Base-by-base conservation (phyloP, 2,329 filamentous ascomycete species). In the Fusarium sp. region DNA sequence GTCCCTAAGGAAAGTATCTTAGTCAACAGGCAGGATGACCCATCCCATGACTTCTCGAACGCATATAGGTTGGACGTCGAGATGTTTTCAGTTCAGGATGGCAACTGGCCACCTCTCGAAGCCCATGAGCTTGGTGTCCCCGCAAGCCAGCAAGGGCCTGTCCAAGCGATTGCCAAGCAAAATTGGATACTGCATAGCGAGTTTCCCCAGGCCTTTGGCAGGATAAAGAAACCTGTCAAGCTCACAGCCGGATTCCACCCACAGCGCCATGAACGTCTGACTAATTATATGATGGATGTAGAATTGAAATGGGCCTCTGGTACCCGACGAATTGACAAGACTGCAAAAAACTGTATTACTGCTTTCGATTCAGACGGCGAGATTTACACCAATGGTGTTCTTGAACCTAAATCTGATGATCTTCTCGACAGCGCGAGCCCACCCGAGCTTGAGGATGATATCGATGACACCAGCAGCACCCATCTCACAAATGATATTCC, bases 31-130 rank as follows among this genome's bases (percentile, higher is more conserved):
- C 81, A 82, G 54, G 85, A 87, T 52, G 84, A 86, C 29, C 79
- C 80, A 37, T 80, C 82, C 10, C 86, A 86, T 72, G 84, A 84
- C 66, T 78, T 88, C 42, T 85, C 84, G 35, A 83, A 87, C 55
- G 79, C 80, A 27, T 90, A 90, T 76, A 80, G 83, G 63, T 77
- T 90, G 19, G 79, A 82, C 25, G 79, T 89, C 42, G 87, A 90
- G 73, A 78, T 90, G 21, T 86, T 87, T 73, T 85, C 87, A 14
- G 84, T 84, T 10, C 84, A 84, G 48, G 83, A 84, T 60, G 79
- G 81, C 16, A 80, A 80, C 41, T 90, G 88, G 88, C 88, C 88
- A 7, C 88, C 88, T 0, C 76, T 85, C 19, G 83, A 85, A 39
- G 69, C 76, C n/a, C 74, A 76, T 21, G 80, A 81, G 69, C 76